Evolutionary conservation across 305 asterid genomes (phyloP).

Genomic region (Rubia tinctorum): DNA sequence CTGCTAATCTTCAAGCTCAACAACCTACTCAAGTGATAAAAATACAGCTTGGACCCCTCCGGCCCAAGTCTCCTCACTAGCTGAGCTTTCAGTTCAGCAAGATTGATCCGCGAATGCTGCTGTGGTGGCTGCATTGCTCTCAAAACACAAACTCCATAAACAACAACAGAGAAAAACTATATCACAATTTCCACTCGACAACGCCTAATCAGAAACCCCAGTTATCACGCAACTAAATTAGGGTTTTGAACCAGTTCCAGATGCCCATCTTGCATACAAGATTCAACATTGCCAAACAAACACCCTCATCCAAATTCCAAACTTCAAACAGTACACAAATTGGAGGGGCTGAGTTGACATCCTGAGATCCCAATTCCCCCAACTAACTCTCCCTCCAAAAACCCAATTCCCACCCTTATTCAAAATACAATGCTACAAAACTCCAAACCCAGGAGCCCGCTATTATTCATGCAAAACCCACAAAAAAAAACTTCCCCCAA

Average conservation of each 20-base stretch:
- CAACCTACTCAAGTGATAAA: constrained; percentile 63
- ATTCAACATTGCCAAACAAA: constrained; percentile 38
- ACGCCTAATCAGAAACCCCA: constrained; percentile 22
- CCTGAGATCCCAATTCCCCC: constrained; percentile 58
- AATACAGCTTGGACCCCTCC: constrained; percentile 73
- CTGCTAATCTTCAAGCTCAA: constrained; percentile 70
- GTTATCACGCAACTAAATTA: constrained; percentile 36
- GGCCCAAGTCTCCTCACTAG: constrained; percentile 72
- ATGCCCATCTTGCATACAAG: constrained; percentile 44
- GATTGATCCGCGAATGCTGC: constrained; percentile 74
- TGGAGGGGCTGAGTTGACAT: constrained; percentile 36
- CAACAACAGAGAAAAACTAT: constrained; percentile 27
- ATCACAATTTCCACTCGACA: constrained; percentile 26
- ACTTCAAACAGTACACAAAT: constrained; percentile 22
- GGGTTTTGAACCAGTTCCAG: constrained; percentile 58
- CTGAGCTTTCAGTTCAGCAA: constrained; percentile 69
- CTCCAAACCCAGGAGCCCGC: constrained; percentile 27
- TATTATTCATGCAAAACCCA: constrained; percentile 17
- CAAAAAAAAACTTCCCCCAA: constrained; percentile 35
- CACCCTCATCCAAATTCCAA: constrained; percentile 48
- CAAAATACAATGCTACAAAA: constrained; percentile 35
- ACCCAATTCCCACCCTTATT: constrained; percentile 38
- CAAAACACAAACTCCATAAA: constrained; percentile 52
- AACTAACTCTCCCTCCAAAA: constrained; percentile 89
- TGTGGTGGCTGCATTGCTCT: constrained; percentile 70